These are phyloP conservation scores for Brettanomyces bruxellensis DNA, from an alignment of 805 yeast species.

Conservation along the genomic window DNA sequence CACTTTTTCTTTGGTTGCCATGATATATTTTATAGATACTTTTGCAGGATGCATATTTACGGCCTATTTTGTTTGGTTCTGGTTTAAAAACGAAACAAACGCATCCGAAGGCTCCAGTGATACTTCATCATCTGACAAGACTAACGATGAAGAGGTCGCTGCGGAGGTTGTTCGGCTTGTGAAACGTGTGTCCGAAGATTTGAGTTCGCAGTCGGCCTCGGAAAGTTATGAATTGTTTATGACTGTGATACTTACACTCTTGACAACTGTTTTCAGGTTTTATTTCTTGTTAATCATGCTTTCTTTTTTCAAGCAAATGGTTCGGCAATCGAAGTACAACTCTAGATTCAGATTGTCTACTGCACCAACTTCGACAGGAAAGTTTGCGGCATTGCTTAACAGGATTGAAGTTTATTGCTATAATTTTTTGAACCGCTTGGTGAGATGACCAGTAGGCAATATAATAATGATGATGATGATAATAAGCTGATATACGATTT, in stretches of 20 bases:
- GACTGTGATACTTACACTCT: slow-evolving; percentile 41
- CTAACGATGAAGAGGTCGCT: neutral
- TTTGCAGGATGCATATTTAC: slow-evolving; percentile 60
- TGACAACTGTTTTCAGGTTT: slow-evolving; percentile 39
- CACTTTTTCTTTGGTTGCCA: slow-evolving; percentile 52
- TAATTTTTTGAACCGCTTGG: slow-evolving; percentile 9
- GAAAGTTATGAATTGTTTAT: slow-evolving; percentile 47
- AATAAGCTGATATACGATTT: too few species aligned
- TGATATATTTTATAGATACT: slow-evolving; percentile 62
- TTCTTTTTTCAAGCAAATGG: slow-evolving; percentile 50
- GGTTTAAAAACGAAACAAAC: slow-evolving; percentile 42
- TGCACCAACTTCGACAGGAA: slow-evolving; percentile 4
- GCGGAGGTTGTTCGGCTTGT: slow-evolving; percentile 3
- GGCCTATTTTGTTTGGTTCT: slow-evolving; percentile 59
- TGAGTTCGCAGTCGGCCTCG: slow-evolving; percentile 53
- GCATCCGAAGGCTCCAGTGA: slow-evolving; percentile 3
- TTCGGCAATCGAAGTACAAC: slow-evolving; percentile 35
- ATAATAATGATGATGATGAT: too few species aligned
- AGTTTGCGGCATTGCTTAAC: slow-evolving; percentile 3
- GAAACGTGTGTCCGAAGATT: slow-evolving; percentile 13
- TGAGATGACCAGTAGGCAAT: neutral
- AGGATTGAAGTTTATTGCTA: slow-evolving; percentile 13
- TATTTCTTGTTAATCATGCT: slow-evolving; percentile 53
- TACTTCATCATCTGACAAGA: neutral
- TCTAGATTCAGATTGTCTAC: slow-evolving; percentile 17